Base-by-base conservation (phyloP, 2,329 filamentous ascomycete genomes). In the Penicillium sp. region DNA sequence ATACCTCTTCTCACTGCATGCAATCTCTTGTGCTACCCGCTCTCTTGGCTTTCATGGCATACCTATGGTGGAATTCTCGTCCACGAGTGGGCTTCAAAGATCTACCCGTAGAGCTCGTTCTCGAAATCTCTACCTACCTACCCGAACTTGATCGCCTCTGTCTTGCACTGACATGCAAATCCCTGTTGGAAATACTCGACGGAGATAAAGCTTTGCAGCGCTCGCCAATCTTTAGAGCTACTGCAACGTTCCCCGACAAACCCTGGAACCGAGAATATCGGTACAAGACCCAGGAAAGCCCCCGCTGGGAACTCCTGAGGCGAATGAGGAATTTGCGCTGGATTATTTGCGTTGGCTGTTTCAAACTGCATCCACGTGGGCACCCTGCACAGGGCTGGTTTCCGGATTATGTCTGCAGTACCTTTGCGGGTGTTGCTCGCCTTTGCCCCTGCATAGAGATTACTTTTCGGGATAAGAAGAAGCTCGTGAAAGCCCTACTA, bases 381-480 rank as follows among this genome's bases (percentile, higher is more conserved):
- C 49, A 49, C 35, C 9, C 9, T 18, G 24, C 5, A 18, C 14
- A 20, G 9, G 45, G 16, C 16, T 18, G 16, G 28, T 18, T 21
- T 21, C 9, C 16, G n/a, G 52, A 30, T 16, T 1, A 21, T 16
- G 24, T 28, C 4, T 21, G 30, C 18, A 45, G 43, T 18, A 14
- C 18, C 8, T 4, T 23, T 3, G 52, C 30, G 16, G 52, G 52
- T 14, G 11, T 49, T 23, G 52, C 47, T 18, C 47, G 45, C n/a
- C 23, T 55, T 8, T 55, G 52, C 14, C 45, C 45, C 3, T 55
- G 52, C 20, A 26, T 18, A 8, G 33, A 55, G n/a, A 55, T 55
- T 38, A 55, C 52, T n/a, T 55, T 49, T 49, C 16, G 33, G 30
- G 45, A 49, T n/a, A 55, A 55, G 24, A 2, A 28, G 21, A 53